These are phyloP conservation scores for Colletotrichum sansevieriae DNA, from an alignment of 2,329 filamentous ascomycete species.

Conservation along the genomic window DNA sequence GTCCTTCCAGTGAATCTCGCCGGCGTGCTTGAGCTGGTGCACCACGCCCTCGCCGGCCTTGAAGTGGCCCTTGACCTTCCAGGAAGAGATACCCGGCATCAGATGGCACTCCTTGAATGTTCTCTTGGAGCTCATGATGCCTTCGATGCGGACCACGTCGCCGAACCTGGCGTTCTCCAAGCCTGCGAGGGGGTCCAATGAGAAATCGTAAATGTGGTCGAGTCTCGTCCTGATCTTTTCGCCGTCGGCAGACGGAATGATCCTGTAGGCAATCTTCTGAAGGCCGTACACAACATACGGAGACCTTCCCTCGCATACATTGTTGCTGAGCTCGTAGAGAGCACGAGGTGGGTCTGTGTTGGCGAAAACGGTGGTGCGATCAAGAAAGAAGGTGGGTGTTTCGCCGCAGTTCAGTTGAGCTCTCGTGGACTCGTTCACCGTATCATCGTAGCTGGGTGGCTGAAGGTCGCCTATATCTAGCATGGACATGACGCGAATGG, in stretches of 20 bases:
- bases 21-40: slow-evolving; percentile 44
- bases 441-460: slow-evolving; percentile 33
- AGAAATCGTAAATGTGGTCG: slow-evolving; percentile 50
- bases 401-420: slow-evolving; percentile 29
- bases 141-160: slow-evolving; percentile 41
- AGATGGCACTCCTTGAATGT: slow-evolving; percentile 44
- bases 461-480: slow-evolving; percentile 15
- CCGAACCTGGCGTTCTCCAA: neutral
- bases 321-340: slow-evolving; percentile 47
- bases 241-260: slow-evolving; percentile 35
- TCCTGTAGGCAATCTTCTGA: slow-evolving; percentile 47
- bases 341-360: slow-evolving; percentile 32
- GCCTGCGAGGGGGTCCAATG: slow-evolving; percentile 28
- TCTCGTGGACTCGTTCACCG: slow-evolving; percentile 1
- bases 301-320: slow-evolving; percentile 42
- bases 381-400: slow-evolving; percentile 24
- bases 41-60: slow-evolving; percentile 42
- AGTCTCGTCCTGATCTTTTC: slow-evolving; percentile 42
- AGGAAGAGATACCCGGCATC: slow-evolving; percentile 40
- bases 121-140: slow-evolving; percentile 43
- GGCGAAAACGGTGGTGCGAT: slow-evolving; percentile 29
- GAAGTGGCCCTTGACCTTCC: slow-evolving; percentile 45
- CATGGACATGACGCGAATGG: slow-evolving; percentile 5
- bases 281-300: slow-evolving; percentile 42
- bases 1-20: slow-evolving; percentile 44